Evolutionary conservation across 169 alveolate species (phyloP).

Genomic region (Eimeria nieschulzi): DNA sequence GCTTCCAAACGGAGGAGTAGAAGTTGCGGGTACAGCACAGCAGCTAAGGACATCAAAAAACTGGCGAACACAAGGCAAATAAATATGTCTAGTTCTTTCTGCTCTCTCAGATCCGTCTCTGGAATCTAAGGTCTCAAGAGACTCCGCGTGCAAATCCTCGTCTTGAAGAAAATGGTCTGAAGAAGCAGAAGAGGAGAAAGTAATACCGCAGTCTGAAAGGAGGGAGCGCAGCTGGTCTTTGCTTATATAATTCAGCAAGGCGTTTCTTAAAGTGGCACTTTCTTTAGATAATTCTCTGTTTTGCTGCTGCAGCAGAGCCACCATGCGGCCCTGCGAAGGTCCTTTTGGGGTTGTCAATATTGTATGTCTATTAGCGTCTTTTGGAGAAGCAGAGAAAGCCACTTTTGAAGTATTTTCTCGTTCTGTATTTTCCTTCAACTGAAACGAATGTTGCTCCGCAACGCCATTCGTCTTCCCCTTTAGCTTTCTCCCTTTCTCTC

Average conservation of each 20-base stretch:
- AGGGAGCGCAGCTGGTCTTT: conserved; percentile 20
- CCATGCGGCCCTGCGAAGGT: background rate
- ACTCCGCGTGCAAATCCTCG: background rate
- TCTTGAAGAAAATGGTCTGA: background rate
- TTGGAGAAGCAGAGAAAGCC: too few relatives aligned
- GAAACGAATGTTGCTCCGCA: too few relatives aligned
- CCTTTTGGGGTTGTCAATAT: too few relatives aligned
- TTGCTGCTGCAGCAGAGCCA: background rate
- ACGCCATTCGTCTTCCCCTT: background rate
- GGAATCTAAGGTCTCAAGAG: background rate
- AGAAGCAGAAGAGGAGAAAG: background rate
- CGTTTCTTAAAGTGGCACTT: conserved; percentile 7
- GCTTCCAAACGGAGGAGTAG: background rate
- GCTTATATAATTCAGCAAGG: conserved; percentile 8
- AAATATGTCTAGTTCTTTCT: background rate
- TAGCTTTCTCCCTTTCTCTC: background rate
- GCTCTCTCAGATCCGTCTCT: background rate
- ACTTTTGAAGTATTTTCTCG: too few relatives aligned
- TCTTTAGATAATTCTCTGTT: background rate
- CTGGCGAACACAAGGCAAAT: conserved; percentile 27
- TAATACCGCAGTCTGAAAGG: background rate
- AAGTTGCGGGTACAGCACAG: background rate
- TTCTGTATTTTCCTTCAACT: too few relatives aligned
- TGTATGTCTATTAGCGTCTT: too few relatives aligned
- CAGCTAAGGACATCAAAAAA: conserved; percentile 24